Evolutionary conservation across 495 filamentous ascomycete species (phyloP), one percentile per base, ranked within the genome.

Genomic region (Penicillium robsamsonii): DNA sequence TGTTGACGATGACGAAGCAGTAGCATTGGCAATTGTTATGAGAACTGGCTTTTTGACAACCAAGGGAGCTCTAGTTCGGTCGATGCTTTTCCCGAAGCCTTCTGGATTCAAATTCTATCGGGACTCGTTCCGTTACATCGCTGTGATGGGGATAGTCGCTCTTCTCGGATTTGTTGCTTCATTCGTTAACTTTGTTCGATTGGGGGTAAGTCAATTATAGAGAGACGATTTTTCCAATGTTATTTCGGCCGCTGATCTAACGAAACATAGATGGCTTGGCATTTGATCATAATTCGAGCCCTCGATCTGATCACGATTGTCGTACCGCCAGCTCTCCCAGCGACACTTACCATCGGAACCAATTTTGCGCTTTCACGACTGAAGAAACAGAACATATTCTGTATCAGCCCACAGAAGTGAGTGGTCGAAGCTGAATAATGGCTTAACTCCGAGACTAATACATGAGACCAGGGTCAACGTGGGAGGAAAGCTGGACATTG

Each of bases 61-160:
- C 4, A 99, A 97, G 67, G 95, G 95, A 30, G 89, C 94, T 33
- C 75, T 99, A 11, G 92, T 99, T 57, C 89, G 95, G 22, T 97
- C 95, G 1, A 99, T 99, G 92, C 85, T 99, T 29, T 97, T 99
- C 67, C 95, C 95, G 0, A 97, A 97, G 64, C 95, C 95, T 0
- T 95, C 92, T 22, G 92, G 91, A 1, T 97, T 99, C 80, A 97
- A 94, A 63, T 97, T 99, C 66, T 97, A 99, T 66, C 81, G 90
- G 17, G 95, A 99, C 67, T 97, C 95, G 4, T 99, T 99, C 66
- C 86, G 92, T 24, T 99, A 97, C 66, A 97, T 99, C 57, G 92
- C 90, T 6, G 95, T 99, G 33, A 97, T 99, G 95, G 93, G 80
- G 44, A 70, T 84, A n/a, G 86, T 99, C 59, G 95, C 95, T 25